Percentiles rank a stretch among this genome's conserved stretches.
phyloP scores from a whole-genome alignment of 2,329 filamentous ascomycete species.

The Chaetomium strumarium region DNA sequence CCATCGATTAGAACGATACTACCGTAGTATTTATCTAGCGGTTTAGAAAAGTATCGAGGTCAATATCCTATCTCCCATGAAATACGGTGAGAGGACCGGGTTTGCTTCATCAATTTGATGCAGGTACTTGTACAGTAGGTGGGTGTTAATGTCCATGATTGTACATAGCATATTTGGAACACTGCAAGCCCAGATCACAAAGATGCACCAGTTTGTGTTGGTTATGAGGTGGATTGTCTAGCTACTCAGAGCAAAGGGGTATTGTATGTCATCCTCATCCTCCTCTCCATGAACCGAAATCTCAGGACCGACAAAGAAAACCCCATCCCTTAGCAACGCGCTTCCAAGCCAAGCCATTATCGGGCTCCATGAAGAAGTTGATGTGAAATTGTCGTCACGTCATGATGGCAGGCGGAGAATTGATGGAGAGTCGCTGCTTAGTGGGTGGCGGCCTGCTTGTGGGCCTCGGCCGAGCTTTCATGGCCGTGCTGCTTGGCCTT shows the following conservation, averaged over 20 bases:
- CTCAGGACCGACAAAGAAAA: not conserved
- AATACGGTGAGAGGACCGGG: no score
- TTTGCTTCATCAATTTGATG: no score
- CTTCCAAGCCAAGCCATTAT: not conserved
- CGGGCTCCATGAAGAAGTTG: not conserved
- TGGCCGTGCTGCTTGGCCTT: conserved; percentile 30
- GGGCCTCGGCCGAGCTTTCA: conserved; percentile 32
- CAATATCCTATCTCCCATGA: no score
- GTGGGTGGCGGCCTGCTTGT: conserved; percentile 36
- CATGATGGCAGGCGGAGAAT: conserved; percentile 10
- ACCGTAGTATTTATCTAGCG: no score
- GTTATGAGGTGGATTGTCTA: conserved; percentile 2
- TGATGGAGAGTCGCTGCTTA: conserved; percentile 24
- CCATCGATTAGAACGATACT: no score
- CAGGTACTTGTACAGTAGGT: no score
- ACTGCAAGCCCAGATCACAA: no score
- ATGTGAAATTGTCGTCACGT: not conserved
- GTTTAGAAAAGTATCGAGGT: no score
- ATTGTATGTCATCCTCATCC: conserved; percentile 5
- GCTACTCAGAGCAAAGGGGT: conserved; percentile 8
- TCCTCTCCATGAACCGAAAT: not conserved
- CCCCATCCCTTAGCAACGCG: conserved; percentile 9
- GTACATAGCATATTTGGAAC: no score
- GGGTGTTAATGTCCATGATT: no score
- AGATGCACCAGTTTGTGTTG: no score